Percentiles rank a stretch among this genome's conserved stretches.
Evolutionary conservation across 176 grass and related monocot species (phyloP).

Genomic region (Oryza glaberrima): DNA sequence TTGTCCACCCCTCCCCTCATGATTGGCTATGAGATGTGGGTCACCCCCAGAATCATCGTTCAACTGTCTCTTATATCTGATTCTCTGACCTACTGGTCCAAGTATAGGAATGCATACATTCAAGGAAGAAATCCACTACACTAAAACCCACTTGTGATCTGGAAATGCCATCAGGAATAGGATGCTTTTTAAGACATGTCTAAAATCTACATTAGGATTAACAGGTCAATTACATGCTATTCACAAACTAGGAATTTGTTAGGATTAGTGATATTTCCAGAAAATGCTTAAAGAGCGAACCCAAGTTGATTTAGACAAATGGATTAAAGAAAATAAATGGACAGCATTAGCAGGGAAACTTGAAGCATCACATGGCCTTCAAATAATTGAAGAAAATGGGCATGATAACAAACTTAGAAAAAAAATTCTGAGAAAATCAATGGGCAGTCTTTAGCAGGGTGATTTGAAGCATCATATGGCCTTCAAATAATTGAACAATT

Average conservation of each 20-base stretch:
- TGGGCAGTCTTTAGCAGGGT: not conserved
- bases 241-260: slow-evolving; percentile 12
- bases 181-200: not conserved
- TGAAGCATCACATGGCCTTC: not conserved
- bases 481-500: not conserved
- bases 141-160: not conserved
- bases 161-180: not conserved
- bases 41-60: not conserved
- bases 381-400: slow-evolving; percentile 10
- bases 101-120: not conserved
- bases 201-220: not conserved
- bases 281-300: not conserved
- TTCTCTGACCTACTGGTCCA: not conserved
- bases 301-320: slow-evolving; percentile 28
- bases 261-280: not conserved
- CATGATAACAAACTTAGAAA: slow-evolving; percentile 4
- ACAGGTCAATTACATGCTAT: not conserved
- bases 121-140: not conserved
- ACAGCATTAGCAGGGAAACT: not conserved
- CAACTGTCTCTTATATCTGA: not conserved
- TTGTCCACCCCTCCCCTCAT: not conserved
- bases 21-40: not conserved
- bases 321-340: not conserved
- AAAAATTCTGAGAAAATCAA: slow-evolving; percentile 8
- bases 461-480: not conserved